phyloP scores from a whole-genome alignment of 169 alveolate species.

The Amoebophrya sp. region DNA sequence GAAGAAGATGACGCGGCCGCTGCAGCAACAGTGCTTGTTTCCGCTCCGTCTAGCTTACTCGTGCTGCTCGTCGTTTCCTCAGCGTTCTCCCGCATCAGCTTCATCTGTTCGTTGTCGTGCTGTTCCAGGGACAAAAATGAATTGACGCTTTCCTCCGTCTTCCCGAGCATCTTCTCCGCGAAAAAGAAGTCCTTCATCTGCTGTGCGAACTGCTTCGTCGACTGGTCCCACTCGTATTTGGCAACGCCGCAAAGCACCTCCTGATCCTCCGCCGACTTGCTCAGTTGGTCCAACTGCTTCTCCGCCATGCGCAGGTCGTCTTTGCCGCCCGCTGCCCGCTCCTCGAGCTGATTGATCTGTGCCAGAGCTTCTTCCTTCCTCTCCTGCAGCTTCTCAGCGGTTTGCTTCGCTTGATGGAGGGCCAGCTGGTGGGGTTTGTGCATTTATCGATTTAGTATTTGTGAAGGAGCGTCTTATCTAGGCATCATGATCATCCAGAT shows the following conservation, averaged over 20 bases:
- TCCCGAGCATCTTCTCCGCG: not conserved
- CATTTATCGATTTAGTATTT: no score
- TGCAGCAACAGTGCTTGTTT: no score
- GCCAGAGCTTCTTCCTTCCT: not conserved
- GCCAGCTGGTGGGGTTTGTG: no score
- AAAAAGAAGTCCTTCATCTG: not conserved
- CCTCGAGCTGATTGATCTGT: not conserved
- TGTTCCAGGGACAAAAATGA: not conserved
- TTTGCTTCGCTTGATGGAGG: not conserved
- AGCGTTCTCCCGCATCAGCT: not conserved
- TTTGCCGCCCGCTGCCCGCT: not conserved
- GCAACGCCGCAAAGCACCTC: not conserved
- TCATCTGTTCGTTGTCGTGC: not conserved
- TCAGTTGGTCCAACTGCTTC: not conserved
- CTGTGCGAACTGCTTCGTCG: not conserved
- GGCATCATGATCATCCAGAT: no score
- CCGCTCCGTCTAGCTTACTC: no score
- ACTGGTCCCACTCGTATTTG: not conserved
- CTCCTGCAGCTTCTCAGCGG: not conserved
- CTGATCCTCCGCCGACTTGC: not conserved
- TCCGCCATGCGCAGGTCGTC: not conserved
- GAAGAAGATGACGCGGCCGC: no score
- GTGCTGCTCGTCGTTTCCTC: no score
- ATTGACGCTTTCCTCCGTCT: not conserved
- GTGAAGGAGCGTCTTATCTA: no score